phyloP scores from a whole-genome alignment of 257 asterid genomes.

The Rubia yunnanensis region DNA sequence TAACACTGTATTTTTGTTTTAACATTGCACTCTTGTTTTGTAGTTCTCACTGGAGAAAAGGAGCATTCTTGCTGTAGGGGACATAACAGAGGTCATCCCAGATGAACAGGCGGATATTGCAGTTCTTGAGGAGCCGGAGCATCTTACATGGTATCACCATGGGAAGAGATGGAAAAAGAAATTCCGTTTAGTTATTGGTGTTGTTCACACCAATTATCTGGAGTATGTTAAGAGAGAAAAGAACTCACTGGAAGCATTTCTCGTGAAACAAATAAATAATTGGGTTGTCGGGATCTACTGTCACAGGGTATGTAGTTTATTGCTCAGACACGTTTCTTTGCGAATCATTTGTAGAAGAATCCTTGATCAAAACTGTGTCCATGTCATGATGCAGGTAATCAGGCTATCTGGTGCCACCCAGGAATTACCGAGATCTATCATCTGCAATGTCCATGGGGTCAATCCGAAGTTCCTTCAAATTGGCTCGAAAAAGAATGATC shows the following conservation, averaged over 20 bases:
- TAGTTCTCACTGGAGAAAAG: constrained; percentile 82
- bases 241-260: constrained; percentile 67
- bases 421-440: constrained; percentile 84
- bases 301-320: constrained; percentile 53
- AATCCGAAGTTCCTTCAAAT: constrained; percentile 86
- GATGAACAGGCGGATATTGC: constrained; percentile 94
- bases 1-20: constrained; percentile 5
- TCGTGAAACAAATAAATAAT: constrained; percentile 67
- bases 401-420: constrained; percentile 98
- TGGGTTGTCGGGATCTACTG: constrained; percentile 95
- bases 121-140: constrained; percentile 99
- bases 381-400: constrained; percentile 56
- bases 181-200: constrained; percentile 73
- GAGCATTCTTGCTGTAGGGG: constrained; percentile 93
- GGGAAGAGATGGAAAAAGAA: constrained; percentile 92
- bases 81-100: constrained; percentile 78
- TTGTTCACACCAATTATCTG: constrained; percentile 89
- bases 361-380: not conserved
- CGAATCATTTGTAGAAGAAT: not conserved
- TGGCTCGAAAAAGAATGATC: constrained; percentile 66
- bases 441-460: constrained; percentile 96
- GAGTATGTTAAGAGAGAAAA: constrained; percentile 92
- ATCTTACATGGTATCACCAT: constrained; percentile 99
- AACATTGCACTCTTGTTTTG: constrained; percentile 7
- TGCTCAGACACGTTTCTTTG: not conserved